These are phyloP conservation scores for Pichia exigua DNA, from an alignment of 805 yeast genomes.

Conservation along the genomic window DNA sequence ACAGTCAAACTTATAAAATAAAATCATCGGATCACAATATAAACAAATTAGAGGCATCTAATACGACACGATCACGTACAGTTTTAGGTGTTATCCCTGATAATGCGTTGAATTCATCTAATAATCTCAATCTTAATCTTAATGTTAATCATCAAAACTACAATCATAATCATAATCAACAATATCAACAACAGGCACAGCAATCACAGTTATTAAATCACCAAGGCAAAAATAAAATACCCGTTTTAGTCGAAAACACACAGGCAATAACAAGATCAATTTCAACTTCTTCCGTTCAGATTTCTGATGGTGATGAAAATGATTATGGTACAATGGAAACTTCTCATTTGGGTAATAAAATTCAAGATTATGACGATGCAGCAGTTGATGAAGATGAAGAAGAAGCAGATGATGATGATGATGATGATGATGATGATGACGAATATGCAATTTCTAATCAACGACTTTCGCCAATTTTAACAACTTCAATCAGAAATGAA, in stretches of 20 bases:
- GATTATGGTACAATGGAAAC: conserved; percentile 3
- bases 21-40: background rate
- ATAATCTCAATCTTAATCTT: background rate
- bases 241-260: conserved; percentile 13
- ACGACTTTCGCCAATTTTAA: conserved; percentile 57
- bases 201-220: background rate
- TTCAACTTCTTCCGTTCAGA: background rate
- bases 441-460: conserved; percentile 28
- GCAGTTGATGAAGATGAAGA: conserved; percentile 2
- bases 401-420: conserved; percentile 12
- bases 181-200: conserved; percentile 1
- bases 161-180: conserved; percentile 1
- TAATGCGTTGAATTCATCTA: conserved; percentile 17
- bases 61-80: conserved; percentile 15
- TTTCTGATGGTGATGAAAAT: background rate
- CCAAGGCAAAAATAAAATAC: conserved; percentile 10
- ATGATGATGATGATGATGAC: conserved; percentile 24
- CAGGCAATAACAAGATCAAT: background rate
- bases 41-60: background rate
- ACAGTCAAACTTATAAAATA: background rate
- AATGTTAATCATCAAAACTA: background rate
- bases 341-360: background rate
- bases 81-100: conserved; percentile 25
- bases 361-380: conserved; percentile 1
- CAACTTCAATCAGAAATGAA: conserved; percentile 39